These are phyloP conservation scores for Aureobasidium uvarum DNA, from an alignment of 2,329 filamentous ascomycete genomes.

Conservation along the genomic window DNA sequence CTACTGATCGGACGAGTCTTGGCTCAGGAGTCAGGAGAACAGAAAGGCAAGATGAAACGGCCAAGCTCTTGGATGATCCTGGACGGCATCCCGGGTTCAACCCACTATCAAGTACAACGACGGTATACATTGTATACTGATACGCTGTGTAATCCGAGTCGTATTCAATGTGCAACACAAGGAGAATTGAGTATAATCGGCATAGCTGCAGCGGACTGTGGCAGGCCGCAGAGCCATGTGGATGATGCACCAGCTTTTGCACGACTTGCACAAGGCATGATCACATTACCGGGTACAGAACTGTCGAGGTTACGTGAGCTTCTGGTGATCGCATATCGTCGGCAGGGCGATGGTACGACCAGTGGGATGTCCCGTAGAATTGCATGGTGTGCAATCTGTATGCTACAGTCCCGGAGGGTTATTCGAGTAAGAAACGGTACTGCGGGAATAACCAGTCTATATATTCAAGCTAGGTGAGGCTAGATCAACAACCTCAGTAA, in stretches of 20 bases:
- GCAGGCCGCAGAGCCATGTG: slow-evolving; percentile 5
- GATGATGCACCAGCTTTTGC: not conserved
- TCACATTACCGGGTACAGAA: not conserved
- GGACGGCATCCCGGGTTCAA: not conserved
- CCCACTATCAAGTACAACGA: not conserved
- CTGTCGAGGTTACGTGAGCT: not conserved
- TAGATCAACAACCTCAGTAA: not conserved
- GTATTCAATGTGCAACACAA: not conserved
- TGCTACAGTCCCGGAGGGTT: too few species aligned
- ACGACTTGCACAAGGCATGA: slow-evolving; percentile 5
- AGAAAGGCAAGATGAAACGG: slow-evolving; percentile 14
- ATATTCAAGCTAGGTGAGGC: too few species aligned
- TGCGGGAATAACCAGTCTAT: too few species aligned
- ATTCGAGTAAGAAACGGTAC: not conserved
- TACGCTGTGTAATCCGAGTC: not conserved
- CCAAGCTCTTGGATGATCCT: not conserved
- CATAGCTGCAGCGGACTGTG: not conserved
- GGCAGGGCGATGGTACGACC: not conserved
- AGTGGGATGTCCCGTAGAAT: not conserved
- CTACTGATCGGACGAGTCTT: slow-evolving; percentile 2
- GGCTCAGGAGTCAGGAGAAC: slow-evolving; percentile 4
- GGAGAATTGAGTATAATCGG: not conserved
- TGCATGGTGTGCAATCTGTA: not conserved
- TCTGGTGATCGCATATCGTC: not conserved
- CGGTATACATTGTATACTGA: not conserved